Evolutionary conservation across 225 moss, liverwort and hornwort species (phyloP), one percentile per base, ranked within the genome.

Genomic region (Pseudoscleropodium purum): DNA sequence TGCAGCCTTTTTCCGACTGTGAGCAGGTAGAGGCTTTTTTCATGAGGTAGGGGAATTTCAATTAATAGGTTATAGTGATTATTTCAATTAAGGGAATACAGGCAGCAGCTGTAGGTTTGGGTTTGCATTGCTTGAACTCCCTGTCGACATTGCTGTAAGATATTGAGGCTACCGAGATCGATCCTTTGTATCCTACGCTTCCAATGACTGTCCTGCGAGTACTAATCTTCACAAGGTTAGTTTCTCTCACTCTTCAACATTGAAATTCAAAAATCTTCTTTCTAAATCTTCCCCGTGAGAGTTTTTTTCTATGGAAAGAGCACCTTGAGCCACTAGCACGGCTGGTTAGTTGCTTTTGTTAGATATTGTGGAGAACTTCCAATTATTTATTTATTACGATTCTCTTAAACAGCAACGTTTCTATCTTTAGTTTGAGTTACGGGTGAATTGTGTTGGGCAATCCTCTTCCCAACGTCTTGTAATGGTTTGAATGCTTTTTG

Each of bases 101-200:
- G 59, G 66, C 52, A 69, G 75, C 33, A 51, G 61, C 81, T 82
- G 52, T 86, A 73, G 79, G 54, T 83, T 89, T 54, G 85, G 51
- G 34, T 70, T 54, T 82, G 41, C 80, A 68, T 49, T 61, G 90
- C 17, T 87, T 49, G 90, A 81, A n/a, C 61, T 77, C 68, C 82
- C 82, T 88, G 90, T 84, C 43, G 81, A 87, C 89, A 60, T 84
- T 39, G 88, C 88, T 86, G 89, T 92, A 92, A 66, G 85, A 75
- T 92, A 92, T 68, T 82, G 85, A 90, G 87, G 75, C 51, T 88
- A 88, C 64, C 77, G 43, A 83, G 83, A 76, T 86, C 54, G 60
- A 77, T n/a, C 79, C 19, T 84, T 69, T 49, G 69, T 60, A 33
- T 79, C 66, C 60, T 68, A 31, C 33, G 49, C 61, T 85, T 80